Conservation (phyloP, 2,329 filamentous ascomycete species). For the Phaeosphaeria sp. region DNA sequence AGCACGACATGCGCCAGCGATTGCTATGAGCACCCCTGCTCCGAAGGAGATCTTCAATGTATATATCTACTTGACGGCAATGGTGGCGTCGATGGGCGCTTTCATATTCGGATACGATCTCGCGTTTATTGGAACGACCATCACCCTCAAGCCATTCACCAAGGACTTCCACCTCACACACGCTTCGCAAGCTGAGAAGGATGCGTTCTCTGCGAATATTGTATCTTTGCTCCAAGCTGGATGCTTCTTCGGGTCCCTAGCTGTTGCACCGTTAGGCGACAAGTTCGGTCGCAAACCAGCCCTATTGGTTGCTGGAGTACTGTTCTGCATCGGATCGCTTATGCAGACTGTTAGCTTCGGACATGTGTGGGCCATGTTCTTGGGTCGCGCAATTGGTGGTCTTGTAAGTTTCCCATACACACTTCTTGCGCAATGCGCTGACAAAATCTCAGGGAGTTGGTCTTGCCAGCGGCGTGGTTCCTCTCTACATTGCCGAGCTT, state of each 20-base stretch:
- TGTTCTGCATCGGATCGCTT: neutral
- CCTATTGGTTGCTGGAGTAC: conserved; percentile 50
- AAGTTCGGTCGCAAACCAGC: conserved; percentile 70
- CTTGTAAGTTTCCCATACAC: conserved; percentile 57
- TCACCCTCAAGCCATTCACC: conserved; percentile 70
- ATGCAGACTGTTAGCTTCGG: neutral
- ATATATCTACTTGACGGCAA: conserved; percentile 61
- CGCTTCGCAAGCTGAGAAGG: conserved; percentile 54
- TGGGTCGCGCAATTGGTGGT: conserved; percentile 70
- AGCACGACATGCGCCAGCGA: neutral
- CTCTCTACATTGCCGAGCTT: conserved; percentile 55
- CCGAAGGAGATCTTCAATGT: conserved; percentile 64
- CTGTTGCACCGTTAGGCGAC: conserved; percentile 69
- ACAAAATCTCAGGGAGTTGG: conserved; percentile 56
- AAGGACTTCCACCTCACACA: conserved; percentile 68
- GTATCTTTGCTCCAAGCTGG: conserved; percentile 80
- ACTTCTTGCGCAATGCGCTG: conserved; percentile 60
- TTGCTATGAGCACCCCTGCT: conserved; percentile 46
- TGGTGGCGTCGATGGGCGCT: conserved; percentile 60
- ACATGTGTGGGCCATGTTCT: conserved; percentile 65
- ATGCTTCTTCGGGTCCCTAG: conserved; percentile 77
- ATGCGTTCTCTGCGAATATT: conserved; percentile 72
- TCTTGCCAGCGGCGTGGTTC: conserved; percentile 61
- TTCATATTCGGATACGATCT: conserved; percentile 65
- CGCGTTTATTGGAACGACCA: conserved; percentile 77